phyloP scores from a whole-genome alignment of 805 yeast genomes.

The Ogataea haglerorum region DNA sequence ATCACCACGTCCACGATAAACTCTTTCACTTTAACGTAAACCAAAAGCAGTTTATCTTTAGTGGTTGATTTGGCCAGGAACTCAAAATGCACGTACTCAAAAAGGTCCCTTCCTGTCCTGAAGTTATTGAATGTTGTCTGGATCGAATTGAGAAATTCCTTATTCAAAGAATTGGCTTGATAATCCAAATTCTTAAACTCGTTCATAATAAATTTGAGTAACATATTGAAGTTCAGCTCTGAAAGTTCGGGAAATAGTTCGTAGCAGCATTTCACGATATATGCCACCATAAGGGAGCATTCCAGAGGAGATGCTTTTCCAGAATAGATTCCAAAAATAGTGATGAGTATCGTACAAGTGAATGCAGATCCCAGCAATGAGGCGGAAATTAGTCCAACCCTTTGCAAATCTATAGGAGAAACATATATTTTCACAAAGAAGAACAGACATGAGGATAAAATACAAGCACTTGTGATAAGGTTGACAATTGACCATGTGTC shows the following conservation, averaged over 20 bases:
- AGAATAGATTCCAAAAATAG: conserved; percentile 79
- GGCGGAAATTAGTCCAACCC: conserved; percentile 69
- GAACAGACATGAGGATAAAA: conserved; percentile 72
- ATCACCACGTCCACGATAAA: conserved; percentile 26
- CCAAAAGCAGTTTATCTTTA: conserved; percentile 18
- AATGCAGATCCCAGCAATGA: conserved; percentile 83
- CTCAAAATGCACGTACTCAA: conserved; percentile 17
- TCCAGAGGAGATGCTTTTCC: conserved; percentile 89
- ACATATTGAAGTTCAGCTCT: conserved; percentile 35
- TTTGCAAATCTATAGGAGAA: conserved; percentile 58
- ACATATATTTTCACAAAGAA: conserved; percentile 81
- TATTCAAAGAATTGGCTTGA: conserved; percentile 29
- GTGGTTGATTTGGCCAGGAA: conserved; percentile 17
- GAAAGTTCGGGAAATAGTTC: conserved; percentile 89
- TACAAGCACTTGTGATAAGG: conserved; percentile 66
- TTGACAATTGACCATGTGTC: conserved; percentile 79
- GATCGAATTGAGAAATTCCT: conserved; percentile 33
- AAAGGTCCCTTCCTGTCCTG: conserved; percentile 18
- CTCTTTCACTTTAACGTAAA: conserved; percentile 24
- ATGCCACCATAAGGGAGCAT: conserved; percentile 79
- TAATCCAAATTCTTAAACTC: conserved; percentile 35
- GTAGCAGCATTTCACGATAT: conserved; percentile 88
- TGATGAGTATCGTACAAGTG: conserved; percentile 69
- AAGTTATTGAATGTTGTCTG: conserved; percentile 28
- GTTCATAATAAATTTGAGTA: conserved; percentile 34